A percentile compares a stretch with the other conserved stretches of the same genome.
phyloP scores from a whole-genome alignment of 75 land plant species.

The Larix kaempferi region DNA sequence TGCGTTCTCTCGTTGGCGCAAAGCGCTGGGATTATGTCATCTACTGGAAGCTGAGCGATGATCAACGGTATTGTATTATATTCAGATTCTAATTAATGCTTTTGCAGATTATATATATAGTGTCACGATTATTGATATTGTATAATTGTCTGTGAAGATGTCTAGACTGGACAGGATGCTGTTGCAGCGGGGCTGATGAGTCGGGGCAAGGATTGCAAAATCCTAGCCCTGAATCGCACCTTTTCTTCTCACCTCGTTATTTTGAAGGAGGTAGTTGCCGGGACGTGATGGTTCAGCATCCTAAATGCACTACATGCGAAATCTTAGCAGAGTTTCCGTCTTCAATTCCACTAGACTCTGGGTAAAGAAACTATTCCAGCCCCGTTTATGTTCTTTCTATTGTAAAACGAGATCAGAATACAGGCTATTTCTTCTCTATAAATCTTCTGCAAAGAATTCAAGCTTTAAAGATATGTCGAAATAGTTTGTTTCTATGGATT shows the following conservation, averaged over 20 bases:
- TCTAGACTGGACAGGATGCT: constrained; percentile 73
- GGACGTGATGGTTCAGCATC: constrained; percentile 53
- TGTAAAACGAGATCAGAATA: too few species aligned
- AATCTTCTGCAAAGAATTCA: too few species aligned
- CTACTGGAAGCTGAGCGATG: constrained; percentile 62
- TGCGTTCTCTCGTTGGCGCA: constrained; percentile 59
- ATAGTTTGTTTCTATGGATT: too few species aligned
- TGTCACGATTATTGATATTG: not conserved
- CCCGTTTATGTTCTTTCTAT: too few species aligned
- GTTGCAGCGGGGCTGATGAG: constrained; percentile 59
- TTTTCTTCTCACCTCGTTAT: constrained; percentile 21
- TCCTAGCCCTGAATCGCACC: constrained; percentile 16
- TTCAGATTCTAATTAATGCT: not conserved
- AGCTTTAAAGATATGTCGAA: too few species aligned
- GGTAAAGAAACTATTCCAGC: constrained; percentile 13
- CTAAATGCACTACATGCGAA: constrained; percentile 53
- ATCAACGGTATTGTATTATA: constrained; percentile 50
- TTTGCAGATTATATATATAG: not conserved
- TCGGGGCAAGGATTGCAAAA: constrained; percentile 4
- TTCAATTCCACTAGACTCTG: constrained; percentile 63
- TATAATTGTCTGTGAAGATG: constrained; percentile 17
- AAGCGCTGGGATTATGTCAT: constrained; percentile 81
- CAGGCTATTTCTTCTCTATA: too few species aligned
- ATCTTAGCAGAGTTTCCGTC: constrained; percentile 53
- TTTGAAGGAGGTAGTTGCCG: constrained; percentile 50